These are phyloP conservation scores for Spirogloea muscicola DNA, from an alignment of 139 green algal species.

Conservation along the genomic window DNA sequence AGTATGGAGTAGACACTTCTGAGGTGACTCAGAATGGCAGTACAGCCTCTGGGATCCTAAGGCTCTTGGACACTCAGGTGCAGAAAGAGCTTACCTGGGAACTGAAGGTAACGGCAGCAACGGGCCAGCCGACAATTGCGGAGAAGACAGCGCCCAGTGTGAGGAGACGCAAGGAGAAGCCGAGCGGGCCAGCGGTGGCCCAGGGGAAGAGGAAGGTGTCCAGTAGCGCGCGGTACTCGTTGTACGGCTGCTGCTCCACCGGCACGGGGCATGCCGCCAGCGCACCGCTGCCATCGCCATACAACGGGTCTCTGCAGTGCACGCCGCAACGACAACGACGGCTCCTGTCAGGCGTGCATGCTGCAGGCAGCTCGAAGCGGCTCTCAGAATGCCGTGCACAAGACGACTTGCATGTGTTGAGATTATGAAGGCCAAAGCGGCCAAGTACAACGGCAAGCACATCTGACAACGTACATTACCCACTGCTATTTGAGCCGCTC, in stretches of 20 bases:
- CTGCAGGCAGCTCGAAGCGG: too few species aligned
- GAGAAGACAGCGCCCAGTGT: constrained; percentile 8
- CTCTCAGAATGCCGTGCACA: too few species aligned
- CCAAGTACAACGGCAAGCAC: too few species aligned
- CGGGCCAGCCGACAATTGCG: constrained; percentile 25
- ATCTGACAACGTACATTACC: too few species aligned
- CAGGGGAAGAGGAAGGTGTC: constrained; percentile 19
- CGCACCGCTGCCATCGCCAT: too few species aligned
- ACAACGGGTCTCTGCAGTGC: too few species aligned
- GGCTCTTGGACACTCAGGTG: background rate
- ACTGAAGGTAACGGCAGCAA: constrained; percentile 28
- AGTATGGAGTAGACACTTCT: background rate
- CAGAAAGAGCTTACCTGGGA: constrained; percentile 7
- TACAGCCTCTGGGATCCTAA: background rate
- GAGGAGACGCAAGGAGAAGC: constrained; percentile 11
- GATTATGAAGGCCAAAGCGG: too few species aligned
- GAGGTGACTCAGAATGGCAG: background rate
- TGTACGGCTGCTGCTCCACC: constrained; percentile 30
- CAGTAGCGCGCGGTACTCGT: constrained; percentile 22
- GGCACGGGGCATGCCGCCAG: constrained; percentile 18
- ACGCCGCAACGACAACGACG: too few species aligned
- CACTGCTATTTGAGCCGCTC: too few species aligned
- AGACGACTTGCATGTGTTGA: too few species aligned
- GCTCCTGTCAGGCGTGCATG: too few species aligned
- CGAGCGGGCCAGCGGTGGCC: constrained; percentile 7